phyloP scores from a whole-genome alignment of 306 rosid genomes.

The Argentina anserina region DNA sequence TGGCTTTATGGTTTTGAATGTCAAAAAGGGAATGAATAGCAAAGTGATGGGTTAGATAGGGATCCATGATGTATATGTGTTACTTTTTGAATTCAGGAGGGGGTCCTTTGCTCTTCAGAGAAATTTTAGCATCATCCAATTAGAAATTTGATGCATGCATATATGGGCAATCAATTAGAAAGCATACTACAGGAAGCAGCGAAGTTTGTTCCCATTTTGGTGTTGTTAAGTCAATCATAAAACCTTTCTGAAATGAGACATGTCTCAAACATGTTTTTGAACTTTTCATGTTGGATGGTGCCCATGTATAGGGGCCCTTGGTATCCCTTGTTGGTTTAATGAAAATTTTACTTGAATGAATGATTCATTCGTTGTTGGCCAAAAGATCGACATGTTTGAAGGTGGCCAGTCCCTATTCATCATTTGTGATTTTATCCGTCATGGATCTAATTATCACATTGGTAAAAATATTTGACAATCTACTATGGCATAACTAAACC shows the following conservation, averaged over 20 bases:
- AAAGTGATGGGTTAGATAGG: conserved; percentile 25
- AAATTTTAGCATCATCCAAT: no score
- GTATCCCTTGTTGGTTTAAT: conserved; percentile 10
- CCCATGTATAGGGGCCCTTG: conserved; percentile 3
- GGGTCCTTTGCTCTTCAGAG: neutral
- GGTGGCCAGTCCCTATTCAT: neutral
- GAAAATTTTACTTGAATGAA: neutral
- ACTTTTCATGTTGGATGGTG: conserved; percentile 30
- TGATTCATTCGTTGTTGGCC: neutral
- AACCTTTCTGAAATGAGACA: conserved; percentile 42
- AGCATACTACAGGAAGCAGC: conserved; percentile 17
- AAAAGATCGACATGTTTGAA: conserved; percentile 8
- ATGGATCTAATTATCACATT: neutral
- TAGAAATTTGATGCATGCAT: conserved; percentile 38
- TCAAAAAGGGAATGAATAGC: conserved; percentile 20
- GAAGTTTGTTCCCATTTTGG: conserved; percentile 27
- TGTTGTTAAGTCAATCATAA: conserved; percentile 22
- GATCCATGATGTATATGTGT: neutral
- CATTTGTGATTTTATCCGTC: neutral
- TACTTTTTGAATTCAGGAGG: neutral
- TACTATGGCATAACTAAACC: no score
- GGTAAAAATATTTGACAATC: no score
- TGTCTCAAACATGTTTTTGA: conserved; percentile 74
- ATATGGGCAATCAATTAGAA: conserved; percentile 17
- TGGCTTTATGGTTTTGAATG: conserved; percentile 17